Evolutionary conservation across 257 asterid species (phyloP).

Genomic region (Solanum okadae): DNA sequence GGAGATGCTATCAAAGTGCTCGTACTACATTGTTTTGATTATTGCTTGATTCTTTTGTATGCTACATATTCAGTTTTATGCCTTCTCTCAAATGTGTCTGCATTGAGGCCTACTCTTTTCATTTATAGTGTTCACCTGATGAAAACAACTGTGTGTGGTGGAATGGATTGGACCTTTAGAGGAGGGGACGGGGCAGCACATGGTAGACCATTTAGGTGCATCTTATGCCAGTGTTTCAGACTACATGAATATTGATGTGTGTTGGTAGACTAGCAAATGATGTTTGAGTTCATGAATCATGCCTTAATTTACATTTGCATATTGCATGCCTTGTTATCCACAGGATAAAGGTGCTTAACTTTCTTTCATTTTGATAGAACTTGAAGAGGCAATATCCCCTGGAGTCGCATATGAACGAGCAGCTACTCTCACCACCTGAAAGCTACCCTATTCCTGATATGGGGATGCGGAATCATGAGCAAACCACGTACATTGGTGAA

Average conservation of each 20-base stretch:
- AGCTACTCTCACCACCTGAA: conserved; percentile 45
- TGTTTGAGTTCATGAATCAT: background rate
- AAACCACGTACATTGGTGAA: conserved; percentile 30
- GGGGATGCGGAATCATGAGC: conserved; percentile 30
- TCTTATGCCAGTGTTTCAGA: background rate
- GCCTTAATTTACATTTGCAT: background rate
- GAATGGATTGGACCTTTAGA: background rate
- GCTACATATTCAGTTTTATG: background rate
- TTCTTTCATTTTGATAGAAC: conserved; percentile 31
- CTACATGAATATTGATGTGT: background rate
- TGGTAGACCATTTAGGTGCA: background rate
- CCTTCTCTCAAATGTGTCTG: background rate
- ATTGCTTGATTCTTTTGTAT: background rate
- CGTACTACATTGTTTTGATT: background rate
- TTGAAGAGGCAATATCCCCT: conserved; percentile 46
- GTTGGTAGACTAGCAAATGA: background rate
- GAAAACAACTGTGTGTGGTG: background rate
- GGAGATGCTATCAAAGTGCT: background rate
- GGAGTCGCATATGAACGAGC: conserved; percentile 53
- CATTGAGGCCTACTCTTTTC: background rate
- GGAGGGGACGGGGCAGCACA: background rate
- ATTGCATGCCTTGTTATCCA: background rate
- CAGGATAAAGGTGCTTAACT: background rate
- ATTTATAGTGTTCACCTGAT: background rate
- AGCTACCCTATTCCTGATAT: conserved; percentile 49